Conservation (phyloP, 148 eudicot species). For the Rhododendron ferrugineum region DNA sequence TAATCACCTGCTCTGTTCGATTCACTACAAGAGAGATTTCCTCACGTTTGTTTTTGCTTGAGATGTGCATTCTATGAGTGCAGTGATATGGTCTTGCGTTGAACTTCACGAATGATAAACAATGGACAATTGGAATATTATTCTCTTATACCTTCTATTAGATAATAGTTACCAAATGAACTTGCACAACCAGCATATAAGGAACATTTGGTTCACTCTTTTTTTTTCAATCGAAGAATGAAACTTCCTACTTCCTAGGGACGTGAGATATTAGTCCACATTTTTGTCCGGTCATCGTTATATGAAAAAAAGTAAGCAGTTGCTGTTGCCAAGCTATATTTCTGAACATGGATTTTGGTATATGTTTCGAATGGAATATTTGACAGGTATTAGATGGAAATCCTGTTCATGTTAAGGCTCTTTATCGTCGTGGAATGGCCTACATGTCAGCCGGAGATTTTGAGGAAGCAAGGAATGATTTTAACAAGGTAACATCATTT, state of each 20-base stretch:
- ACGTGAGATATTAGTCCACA: not conserved
- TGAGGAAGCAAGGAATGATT: conserved; percentile 86
- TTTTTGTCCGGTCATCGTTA: not conserved
- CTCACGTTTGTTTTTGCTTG: not conserved
- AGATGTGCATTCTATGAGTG: not conserved
- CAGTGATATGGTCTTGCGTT: not conserved
- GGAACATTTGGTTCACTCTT: not conserved
- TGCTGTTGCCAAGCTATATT: not conserved
- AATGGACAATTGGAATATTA: not conserved
- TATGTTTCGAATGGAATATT: not conserved
- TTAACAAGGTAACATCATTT: conserved; percentile 55
- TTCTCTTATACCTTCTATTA: not conserved
- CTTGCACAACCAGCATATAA: not conserved
- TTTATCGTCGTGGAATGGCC: conserved; percentile 98
- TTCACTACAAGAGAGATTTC: not conserved
- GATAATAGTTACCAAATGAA: not conserved
- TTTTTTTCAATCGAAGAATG: not conserved
- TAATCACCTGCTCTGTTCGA: not conserved
- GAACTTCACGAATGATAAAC: not conserved
- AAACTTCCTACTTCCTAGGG: not conserved
- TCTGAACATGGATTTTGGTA: not conserved
- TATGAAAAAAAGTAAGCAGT: not conserved
- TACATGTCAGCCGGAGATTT: conserved; percentile 80
- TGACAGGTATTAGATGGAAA: conserved; percentile 79
- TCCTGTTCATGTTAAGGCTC: conserved; percentile 87